Conservation (phyloP, 345 rosid species). For the Capsella bursapastoris region DNA sequence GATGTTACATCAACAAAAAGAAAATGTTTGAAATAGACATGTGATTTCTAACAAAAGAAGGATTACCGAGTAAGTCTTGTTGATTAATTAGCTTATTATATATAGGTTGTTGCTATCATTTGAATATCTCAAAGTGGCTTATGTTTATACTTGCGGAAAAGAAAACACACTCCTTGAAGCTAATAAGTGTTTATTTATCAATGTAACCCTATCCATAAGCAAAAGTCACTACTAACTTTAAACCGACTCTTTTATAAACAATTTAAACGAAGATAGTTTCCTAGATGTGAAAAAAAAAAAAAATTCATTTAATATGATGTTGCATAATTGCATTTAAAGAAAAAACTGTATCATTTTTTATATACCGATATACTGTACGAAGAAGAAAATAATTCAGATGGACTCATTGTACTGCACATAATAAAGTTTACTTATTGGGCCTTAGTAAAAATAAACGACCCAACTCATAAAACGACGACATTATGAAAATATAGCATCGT, state of each 20-base stretch:
- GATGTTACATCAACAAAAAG: background rate
- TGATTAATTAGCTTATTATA: slow-evolving; percentile 13
- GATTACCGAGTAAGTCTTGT: background rate
- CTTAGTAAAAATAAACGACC: background rate
- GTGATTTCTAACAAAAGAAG: slow-evolving; percentile 19
- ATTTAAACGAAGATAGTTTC: too few relatives aligned
- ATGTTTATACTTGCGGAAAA: background rate
- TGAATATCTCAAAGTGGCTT: slow-evolving; percentile 11
- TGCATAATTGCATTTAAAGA: too few relatives aligned
- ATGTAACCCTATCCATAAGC: slow-evolving; percentile 23
- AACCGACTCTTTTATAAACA: background rate
- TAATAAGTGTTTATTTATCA: background rate
- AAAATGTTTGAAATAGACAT: slow-evolving; percentile 2
- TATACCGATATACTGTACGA: too few relatives aligned
- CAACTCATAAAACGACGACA: too few relatives aligned
- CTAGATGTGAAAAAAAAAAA: too few relatives aligned
- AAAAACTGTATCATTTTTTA: too few relatives aligned
- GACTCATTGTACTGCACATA: too few relatives aligned
- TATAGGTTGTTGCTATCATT: background rate
- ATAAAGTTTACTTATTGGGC: too few relatives aligned
- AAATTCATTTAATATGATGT: too few relatives aligned
- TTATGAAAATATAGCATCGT: too few relatives aligned
- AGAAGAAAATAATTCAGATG: too few relatives aligned
- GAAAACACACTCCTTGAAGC: too few relatives aligned
- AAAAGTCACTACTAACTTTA: slow-evolving; percentile 12